These are phyloP conservation scores for Corylus americana DNA, from an alignment of 306 rosid genomes.

Conservation along the genomic window DNA sequence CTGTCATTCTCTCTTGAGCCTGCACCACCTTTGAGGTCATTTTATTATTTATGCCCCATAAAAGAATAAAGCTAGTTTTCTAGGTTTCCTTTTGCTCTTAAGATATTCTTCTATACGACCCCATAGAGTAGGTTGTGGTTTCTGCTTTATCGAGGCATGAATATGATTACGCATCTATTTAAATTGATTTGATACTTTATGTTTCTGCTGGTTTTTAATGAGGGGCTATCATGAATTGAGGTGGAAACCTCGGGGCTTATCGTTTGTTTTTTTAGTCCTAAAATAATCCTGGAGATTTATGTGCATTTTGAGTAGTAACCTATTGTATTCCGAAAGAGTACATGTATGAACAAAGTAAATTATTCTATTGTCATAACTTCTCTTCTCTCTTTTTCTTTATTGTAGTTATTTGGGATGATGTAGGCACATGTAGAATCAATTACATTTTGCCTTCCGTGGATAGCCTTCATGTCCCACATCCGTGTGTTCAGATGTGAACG, in stretches of 20 bases:
- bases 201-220: background rate
- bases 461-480: background rate
- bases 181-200: background rate
- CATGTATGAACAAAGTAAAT: background rate
- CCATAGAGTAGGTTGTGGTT: background rate
- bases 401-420: background rate
- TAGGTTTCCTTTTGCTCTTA: background rate
- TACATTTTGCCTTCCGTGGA: background rate
- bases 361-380: background rate
- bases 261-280: background rate
- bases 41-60: too few relatives aligned
- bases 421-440: background rate
- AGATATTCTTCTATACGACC: background rate
- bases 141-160: background rate
- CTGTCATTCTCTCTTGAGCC: background rate
- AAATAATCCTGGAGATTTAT: background rate
- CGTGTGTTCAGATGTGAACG: background rate
- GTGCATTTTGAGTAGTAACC: background rate
- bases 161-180: too few relatives aligned
- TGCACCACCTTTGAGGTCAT: too few relatives aligned
- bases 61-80: background rate
- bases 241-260: background rate
- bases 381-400: background rate
- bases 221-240: background rate
- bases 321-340: background rate